Evolutionary conservation across 352 stramenopile species (phyloP), one percentile per base, ranked within the genome.

Genomic region (Stephanocyclus meneghinianus): DNA sequence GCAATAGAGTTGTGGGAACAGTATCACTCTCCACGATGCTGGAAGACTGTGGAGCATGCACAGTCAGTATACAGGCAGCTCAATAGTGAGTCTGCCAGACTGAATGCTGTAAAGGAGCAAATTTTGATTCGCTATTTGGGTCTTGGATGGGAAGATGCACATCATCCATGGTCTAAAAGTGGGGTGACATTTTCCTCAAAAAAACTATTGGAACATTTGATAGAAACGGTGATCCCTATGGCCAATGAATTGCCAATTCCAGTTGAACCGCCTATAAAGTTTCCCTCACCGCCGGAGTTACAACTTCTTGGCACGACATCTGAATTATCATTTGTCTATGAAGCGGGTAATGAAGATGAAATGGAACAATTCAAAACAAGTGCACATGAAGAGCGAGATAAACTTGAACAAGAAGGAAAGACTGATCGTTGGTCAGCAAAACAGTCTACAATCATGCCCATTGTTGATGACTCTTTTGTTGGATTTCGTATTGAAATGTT

Each of bases 401-500:
- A 47, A 30, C 11, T 47, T 15, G 71, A 78, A 44, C n/a, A 53
- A 18, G 48, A n/a, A 57, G 71, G 71, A 59, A 35, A 50, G 26
- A 61, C 48, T 9, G 71, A 78, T 37, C 45, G 50, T 29, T 69
- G 64, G 44, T 53, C n/a, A 16, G 71, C 71, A 29, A 32, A 42
- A 16, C 71, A 78, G 37, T 47, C 37, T 48, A 57, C 30, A 16
- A 60, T 15, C 11, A 40, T 13, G 51, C 59, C 59, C 53, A 50
- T 50, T 29, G n/a, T 64, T 13, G 45, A 78, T 47, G 40, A 64
- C 32, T 37, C 2, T 6, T 45, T 59, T 2, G 29, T 21, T 30
- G 51, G 45, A 37, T 78, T 78, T 45, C 50, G 57, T 30, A 71
- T 78, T 66, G 71, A 78, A 56, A 57, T 78, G 71, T 63, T 60